These are phyloP conservation scores for Botrytis pseudocinerea DNA, from an alignment of 2,329 filamentous ascomycete species.

Conservation along the genomic window DNA sequence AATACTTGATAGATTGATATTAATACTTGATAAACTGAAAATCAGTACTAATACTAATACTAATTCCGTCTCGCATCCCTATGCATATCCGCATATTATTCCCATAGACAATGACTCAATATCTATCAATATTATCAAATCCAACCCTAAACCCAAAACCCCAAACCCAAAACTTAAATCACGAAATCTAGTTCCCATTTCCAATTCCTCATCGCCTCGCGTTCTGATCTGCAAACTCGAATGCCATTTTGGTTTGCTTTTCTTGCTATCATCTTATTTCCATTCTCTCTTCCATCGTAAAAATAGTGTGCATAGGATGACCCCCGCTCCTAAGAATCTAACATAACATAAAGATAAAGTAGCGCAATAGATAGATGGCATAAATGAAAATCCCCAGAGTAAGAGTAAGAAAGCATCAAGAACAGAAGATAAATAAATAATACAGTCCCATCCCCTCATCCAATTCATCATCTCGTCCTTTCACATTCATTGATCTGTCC, in stretches of 20 bases:
- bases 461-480: background rate
- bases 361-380: background rate
- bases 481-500: background rate
- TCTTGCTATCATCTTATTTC: background rate
- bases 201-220: background rate
- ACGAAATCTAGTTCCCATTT: background rate
- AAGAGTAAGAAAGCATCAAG: background rate
- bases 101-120: background rate
- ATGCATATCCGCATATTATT: background rate
- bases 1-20: too few relatives aligned
- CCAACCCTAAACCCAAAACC: background rate
- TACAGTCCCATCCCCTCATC: background rate
- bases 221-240: background rate
- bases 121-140: background rate
- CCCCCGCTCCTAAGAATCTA: too few relatives aligned
- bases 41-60: background rate
- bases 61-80: background rate
- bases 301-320: background rate
- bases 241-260: conserved; percentile 6
- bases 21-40: background rate
- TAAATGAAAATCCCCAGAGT: too few relatives aligned
- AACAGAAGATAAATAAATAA: background rate
- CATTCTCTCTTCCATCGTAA: background rate
- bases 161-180: background rate
- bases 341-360: background rate